Evolutionary conservation across 306 rosid genomes (phyloP).

Genomic region (Rosa chinensis): DNA sequence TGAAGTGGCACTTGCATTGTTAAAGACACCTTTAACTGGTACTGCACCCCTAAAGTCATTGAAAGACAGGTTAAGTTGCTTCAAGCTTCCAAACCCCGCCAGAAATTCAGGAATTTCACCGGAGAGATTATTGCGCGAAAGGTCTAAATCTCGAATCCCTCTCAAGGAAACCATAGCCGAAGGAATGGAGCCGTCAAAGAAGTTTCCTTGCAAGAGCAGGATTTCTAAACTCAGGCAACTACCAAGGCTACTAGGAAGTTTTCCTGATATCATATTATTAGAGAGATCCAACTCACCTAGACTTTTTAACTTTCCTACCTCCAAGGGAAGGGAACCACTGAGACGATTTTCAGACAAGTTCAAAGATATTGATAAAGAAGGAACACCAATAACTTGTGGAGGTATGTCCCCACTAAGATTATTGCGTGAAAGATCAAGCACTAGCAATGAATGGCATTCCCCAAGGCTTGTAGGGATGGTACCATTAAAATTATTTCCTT

Average conservation of each 20-base stretch:
- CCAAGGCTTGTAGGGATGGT: slow-evolving; percentile 3
- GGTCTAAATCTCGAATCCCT: background rate
- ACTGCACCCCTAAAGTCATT: background rate
- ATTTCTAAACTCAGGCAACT: background rate
- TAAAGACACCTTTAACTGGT: background rate
- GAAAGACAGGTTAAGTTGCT: background rate
- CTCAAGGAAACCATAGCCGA: background rate
- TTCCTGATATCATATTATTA: background rate
- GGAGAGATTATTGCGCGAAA: background rate
- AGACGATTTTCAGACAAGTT: background rate
- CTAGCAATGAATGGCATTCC: background rate
- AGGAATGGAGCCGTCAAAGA: background rate
- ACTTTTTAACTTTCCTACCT: background rate
- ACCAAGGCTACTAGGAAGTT: background rate
- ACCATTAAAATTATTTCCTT: background rate
- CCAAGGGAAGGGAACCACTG: background rate
- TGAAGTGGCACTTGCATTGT: slow-evolving; percentile 1
- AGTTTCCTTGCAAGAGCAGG: background rate
- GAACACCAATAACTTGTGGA: background rate
- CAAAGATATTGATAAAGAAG: background rate
- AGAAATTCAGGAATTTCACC: background rate
- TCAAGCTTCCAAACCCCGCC: background rate
- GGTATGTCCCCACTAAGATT: background rate
- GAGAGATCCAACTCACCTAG: background rate
- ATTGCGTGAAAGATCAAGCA: background rate